These are phyloP conservation scores for Silene vulgaris DNA, from an alignment of 179 eudicot species.

Conservation along the genomic window DNA sequence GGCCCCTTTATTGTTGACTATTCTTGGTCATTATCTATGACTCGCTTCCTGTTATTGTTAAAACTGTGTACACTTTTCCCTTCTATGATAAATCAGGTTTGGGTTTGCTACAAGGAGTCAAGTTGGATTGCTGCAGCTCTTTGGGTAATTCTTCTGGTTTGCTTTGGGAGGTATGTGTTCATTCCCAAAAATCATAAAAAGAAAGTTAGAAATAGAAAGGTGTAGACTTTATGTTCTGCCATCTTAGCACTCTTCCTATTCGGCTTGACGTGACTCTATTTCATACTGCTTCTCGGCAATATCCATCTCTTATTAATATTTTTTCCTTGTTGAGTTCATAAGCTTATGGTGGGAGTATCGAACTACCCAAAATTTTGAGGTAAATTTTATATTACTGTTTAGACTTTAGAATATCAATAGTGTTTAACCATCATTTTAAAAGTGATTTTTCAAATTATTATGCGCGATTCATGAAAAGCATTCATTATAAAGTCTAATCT, in stretches of 20 bases:
- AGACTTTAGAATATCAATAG: too few species aligned
- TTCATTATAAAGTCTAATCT: too few species aligned
- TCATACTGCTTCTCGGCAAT: background rate
- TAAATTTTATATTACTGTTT: too few species aligned
- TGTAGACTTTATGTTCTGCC: background rate
- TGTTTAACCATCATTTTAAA: too few species aligned
- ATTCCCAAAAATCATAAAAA: background rate
- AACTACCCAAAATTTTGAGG: too few species aligned
- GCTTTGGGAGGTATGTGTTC: conserved; percentile 54
- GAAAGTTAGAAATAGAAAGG: background rate
- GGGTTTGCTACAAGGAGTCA: conserved; percentile 67
- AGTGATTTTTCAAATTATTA: too few species aligned
- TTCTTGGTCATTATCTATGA: background rate
- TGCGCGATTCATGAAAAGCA: too few species aligned
- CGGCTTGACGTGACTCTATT: background rate
- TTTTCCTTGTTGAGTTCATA: background rate
- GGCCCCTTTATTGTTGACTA: background rate
- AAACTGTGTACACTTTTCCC: background rate
- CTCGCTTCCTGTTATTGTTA: background rate
- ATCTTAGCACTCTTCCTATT: background rate
- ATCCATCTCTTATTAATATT: background rate
- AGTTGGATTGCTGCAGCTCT: conserved; percentile 43
- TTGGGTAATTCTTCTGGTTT: conserved; percentile 48
- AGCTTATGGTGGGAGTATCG: background rate
- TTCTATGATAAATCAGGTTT: conserved; percentile 36